phyloP scores from a whole-genome alignment of 331 rosid genomes.

The Phaseolus coccineus region DNA sequence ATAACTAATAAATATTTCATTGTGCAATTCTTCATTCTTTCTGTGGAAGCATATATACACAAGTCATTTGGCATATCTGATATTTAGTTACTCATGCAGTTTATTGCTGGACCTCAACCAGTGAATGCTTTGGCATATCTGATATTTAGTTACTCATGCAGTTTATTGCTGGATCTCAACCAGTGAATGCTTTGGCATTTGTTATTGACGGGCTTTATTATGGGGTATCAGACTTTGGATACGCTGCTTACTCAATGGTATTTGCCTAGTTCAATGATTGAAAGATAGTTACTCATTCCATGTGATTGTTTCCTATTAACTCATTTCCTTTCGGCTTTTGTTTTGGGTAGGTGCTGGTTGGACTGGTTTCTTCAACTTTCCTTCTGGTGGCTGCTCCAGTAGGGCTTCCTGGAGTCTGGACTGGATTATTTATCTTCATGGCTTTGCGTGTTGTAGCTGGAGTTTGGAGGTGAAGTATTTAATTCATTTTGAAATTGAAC shows the following conservation, averaged over 20 bases:
- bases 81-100: constrained; percentile 54
- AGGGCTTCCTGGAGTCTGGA: constrained; percentile 94
- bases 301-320: constrained; percentile 6
- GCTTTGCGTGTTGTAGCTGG: constrained; percentile 84
- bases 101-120: constrained; percentile 97
- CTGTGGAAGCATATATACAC: constrained; percentile 28
- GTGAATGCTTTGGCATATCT: constrained; percentile 84
- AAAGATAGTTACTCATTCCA: constrained; percentile 27
- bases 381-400: constrained; percentile 70
- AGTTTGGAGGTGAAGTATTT: constrained; percentile 72
- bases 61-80: constrained; percentile 38
- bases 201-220: constrained; percentile 93
- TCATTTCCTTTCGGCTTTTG: constrained; percentile 28
- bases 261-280: constrained; percentile 28
- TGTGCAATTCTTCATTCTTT: constrained; percentile 20
- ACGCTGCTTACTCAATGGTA: constrained; percentile 95
- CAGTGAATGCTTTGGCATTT: constrained; percentile 92
- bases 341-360: constrained; percentile 66
- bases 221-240: constrained; percentile 93
- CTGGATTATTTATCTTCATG: constrained; percentile 94
- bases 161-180: constrained; percentile 98
- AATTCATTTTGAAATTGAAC: background rate
- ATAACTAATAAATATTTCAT: constrained; percentile 14
- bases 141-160: constrained; percentile 47
- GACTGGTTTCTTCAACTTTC: constrained; percentile 69